These are phyloP conservation scores for Pinus tabuliformis DNA, from an alignment of 75 land plant species.

Conservation along the genomic window DNA sequence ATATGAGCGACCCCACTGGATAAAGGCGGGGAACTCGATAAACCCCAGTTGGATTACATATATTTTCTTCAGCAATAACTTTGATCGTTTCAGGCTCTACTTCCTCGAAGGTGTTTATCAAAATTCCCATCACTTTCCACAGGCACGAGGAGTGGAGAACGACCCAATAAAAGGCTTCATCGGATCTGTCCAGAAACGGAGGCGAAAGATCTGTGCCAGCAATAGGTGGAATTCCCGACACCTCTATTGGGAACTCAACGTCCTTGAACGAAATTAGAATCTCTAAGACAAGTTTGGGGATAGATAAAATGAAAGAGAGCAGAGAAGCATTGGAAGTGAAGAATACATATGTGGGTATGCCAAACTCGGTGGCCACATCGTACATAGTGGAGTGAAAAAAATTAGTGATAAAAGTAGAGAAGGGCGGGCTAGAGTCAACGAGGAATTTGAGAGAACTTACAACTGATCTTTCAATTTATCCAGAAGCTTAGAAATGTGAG, in stretches of 20 bases:
- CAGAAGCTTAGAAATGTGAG: conserved; percentile 20
- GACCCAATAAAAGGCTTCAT: conserved; percentile 11
- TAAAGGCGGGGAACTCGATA: too few relatives aligned
- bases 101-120: conserved; percentile 33
- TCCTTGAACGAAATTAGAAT: background rate
- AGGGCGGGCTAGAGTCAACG: conserved; percentile 6
- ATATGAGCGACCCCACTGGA: too few relatives aligned
- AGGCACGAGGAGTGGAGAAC: conserved; percentile 3
- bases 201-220: conserved; percentile 20
- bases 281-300: background rate
- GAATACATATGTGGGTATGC: background rate
- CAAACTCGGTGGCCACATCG: background rate
- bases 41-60: too few relatives aligned
- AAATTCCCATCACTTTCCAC: conserved; percentile 22
- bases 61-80: background rate
- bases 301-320: background rate
- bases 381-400: background rate
- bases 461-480: conserved; percentile 13
- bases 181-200: conserved; percentile 16
- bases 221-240: conserved; percentile 35
- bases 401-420: background rate
- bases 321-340: background rate
- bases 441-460: conserved; percentile 2
- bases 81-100: conserved; percentile 18
- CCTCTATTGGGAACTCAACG: conserved; percentile 9